Percentiles rank a stretch among this genome's conserved stretches.
phyloP scores from a whole-genome alignment of 306 rosid species.

The Corylus avellana region DNA sequence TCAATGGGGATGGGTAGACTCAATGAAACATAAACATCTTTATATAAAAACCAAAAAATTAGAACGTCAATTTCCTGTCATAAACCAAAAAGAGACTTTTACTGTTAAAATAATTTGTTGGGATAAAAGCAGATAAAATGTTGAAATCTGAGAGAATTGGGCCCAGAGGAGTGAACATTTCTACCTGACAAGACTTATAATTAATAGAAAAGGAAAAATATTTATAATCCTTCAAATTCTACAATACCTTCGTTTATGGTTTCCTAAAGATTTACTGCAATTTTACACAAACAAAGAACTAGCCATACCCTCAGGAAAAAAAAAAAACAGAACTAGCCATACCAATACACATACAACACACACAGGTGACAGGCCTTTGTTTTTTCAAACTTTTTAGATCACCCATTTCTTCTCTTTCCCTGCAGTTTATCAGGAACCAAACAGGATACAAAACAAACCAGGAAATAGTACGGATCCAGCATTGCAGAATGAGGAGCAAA shows the following conservation, averaged over 20 bases:
- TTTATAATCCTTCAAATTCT: neutral
- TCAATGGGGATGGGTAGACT: neutral
- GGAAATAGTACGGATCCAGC: neutral
- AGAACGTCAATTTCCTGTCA: neutral
- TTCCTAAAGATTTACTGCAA: neutral
- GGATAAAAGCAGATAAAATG: neutral
- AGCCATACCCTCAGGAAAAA: neutral
- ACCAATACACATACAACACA: neutral
- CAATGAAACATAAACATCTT: neutral
- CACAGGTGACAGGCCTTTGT: neutral
- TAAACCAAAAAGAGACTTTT: neutral
- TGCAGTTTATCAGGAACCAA: neutral
- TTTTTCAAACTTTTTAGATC: neutral
- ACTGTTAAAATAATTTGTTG: neutral
- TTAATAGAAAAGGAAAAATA: neutral
- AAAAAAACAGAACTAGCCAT: neutral
- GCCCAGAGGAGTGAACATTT: neutral
- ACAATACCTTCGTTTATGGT: neutral
- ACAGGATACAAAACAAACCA: neutral
- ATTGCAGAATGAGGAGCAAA: neutral
- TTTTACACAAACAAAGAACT: neutral
- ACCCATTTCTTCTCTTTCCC: neutral
- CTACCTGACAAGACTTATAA: neutral
- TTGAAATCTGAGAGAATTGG: neutral
- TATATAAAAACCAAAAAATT: neutral